Base-by-base conservation (phyloP, 805 yeast species). In the Nakazawaea pomicola region DNA sequence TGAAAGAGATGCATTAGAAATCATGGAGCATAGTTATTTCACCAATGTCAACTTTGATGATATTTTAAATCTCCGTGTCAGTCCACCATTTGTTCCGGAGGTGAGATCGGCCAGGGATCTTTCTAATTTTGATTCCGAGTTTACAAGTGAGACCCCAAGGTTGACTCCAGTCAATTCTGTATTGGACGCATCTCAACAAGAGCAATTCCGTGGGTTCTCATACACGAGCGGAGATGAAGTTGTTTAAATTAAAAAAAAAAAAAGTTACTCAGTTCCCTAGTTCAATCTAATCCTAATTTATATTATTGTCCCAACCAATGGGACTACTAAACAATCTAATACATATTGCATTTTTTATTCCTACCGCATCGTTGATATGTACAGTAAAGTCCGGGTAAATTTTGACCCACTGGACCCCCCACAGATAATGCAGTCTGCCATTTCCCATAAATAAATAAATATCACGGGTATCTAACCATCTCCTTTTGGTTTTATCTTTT, bases 171-270 rank as follows among this genome's bases (percentile, higher is more conserved):
- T 93, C 36, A 91, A 88, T 46, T 83, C 95, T 23, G 80, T 85
- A 6, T 70, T 93, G 54, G 83, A 93, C 11, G 78, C 93, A 2
- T 77, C 81, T 20, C 83, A 84, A 78, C 99, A 93, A 70, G 97
- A 93, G 55, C 95, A 88, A 66, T 93, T 93, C 75, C 79, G 98
- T 53, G 99, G 99, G 3, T 93, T 93, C 65, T 88, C 97, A 2
- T 91, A 89, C 61, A 78, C 84, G 53, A 76, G 83, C 21, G 89
- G 81, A 38, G 79, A 77, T 24, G 43, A 33, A 11, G 34, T 18
- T 4, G 19, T 38, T 9, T 38, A 32, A 18, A 12, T 19, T n/a
- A n/a, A n/a, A n/a, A n/a, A n/a, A n/a, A n/a, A n/a, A n/a, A n/a
- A n/a, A n/a, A n/a, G n/a, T n/a, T n/a, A n/a, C n/a, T n/a, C n/a